phyloP scores from a whole-genome alignment of 805 yeast species.

The Metschnikowia gelsemii region DNA sequence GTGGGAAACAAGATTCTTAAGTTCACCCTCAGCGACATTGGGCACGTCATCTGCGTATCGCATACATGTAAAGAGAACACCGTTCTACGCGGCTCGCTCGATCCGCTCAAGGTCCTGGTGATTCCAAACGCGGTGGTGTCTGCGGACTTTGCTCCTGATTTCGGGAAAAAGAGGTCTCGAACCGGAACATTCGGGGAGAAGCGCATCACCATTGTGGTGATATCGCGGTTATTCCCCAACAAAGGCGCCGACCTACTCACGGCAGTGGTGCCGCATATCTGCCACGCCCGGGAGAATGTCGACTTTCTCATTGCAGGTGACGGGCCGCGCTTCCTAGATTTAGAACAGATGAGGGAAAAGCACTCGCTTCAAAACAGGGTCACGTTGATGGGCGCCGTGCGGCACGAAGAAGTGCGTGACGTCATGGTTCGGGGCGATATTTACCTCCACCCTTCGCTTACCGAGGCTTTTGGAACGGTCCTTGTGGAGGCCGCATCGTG shows the following conservation, averaged over 20 bases:
- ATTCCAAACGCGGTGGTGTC: constrained; percentile 96
- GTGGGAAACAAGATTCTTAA: constrained; percentile 83
- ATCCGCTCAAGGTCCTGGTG: constrained; percentile 77
- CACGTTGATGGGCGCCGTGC: constrained; percentile 77
- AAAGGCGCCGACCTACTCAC: constrained; percentile 91
- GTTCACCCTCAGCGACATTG: constrained; percentile 81
- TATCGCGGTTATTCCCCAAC: constrained; percentile 89
- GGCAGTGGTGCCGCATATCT: constrained; percentile 81
- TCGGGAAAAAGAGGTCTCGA: constrained; percentile 8
- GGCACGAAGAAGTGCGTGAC: constrained; percentile 90
- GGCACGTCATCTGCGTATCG: constrained; percentile 93
- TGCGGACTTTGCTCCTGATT: constrained; percentile 67
- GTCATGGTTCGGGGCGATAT: constrained; percentile 93
- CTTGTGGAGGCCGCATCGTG: constrained; percentile 97
- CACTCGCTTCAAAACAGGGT: constrained; percentile 85
- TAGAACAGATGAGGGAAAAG: constrained; percentile 92
- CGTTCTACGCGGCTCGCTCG: constrained; percentile 78
- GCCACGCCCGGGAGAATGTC: constrained; percentile 60
- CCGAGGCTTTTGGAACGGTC: constrained; percentile 98
- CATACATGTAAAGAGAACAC: constrained; percentile 97
- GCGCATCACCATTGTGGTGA: constrained; percentile 78
- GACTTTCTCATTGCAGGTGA: constrained; percentile 90
- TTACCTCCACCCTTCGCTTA: constrained; percentile 86
- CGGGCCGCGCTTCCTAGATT: constrained; percentile 91
- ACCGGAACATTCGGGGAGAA: no score